These are phyloP conservation scores for Botryobasidium botryosum DNA, from an alignment of 768 basidiomycete genomes.

Conservation along the genomic window DNA sequence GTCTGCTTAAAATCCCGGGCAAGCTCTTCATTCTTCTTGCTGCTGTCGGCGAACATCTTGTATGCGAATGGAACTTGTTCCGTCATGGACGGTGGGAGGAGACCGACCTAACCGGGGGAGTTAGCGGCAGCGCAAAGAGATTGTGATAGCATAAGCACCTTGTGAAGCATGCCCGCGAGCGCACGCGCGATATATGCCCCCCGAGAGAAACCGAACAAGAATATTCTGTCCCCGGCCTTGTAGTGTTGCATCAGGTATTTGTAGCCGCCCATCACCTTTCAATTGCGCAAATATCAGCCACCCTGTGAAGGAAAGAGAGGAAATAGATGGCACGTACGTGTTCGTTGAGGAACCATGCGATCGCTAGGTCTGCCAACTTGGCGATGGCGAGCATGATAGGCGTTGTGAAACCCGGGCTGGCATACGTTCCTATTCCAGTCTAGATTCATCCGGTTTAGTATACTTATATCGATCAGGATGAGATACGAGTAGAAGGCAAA, in stretches of 20 bases:
- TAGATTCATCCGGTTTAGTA: no score
- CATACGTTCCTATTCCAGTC: slow-evolving; percentile 12
- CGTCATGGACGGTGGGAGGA: slow-evolving; percentile 11
- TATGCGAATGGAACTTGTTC: slow-evolving; percentile 12
- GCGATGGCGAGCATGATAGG: neutral
- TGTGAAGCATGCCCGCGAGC: slow-evolving; percentile 29
- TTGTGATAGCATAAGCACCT: slow-evolving; percentile 22
- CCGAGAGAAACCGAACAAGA: slow-evolving; percentile 20
- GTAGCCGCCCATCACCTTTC: slow-evolving; percentile 13
- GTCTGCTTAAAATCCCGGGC: slow-evolving; percentile 1
- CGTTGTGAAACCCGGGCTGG: slow-evolving; percentile 1
- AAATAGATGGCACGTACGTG: slow-evolving; percentile 5
- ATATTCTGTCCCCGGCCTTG: slow-evolving; percentile 18
- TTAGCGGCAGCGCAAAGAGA: neutral
- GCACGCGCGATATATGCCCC: slow-evolving; percentile 17
- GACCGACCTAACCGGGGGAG: slow-evolving; percentile 19
- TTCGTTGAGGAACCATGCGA: slow-evolving; percentile 11
- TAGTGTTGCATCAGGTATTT: slow-evolving; percentile 12
- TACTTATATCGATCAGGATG: no score
- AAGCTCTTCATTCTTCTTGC: neutral
- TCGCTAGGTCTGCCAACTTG: slow-evolving; percentile 2
- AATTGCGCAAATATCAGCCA: neutral
- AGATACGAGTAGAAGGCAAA: no score
- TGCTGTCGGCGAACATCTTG: neutral
- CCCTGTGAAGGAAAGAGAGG: no score